Evolutionary conservation across 164 flowering plant species (phyloP), one percentile per base, ranked within the genome.

Genomic region (Euptelea pleiosperma): DNA sequence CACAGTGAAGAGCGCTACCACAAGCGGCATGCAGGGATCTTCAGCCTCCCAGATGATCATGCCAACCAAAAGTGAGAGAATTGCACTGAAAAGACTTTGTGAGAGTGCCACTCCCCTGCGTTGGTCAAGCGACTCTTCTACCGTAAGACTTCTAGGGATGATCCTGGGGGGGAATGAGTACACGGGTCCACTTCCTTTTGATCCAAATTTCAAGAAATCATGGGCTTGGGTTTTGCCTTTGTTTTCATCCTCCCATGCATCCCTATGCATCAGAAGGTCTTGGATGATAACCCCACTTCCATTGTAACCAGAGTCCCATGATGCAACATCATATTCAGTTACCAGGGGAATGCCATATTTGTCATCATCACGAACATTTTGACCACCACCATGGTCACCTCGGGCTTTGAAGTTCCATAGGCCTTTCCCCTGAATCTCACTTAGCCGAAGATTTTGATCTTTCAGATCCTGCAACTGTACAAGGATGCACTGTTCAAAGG

Each of bases 11-110:
- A 91, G 85, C 19, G 96, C 94, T 35, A 76, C 61, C 24, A 88
- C 83, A 15, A 91, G 81, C 1, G 91, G 91, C 81, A 75, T 75
- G 70, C 93, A 86, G 25, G 82, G 82, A 54, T 84, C 88, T 67
- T 79, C 67, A 9, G 94, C 89, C 77, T 83, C 72, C 90, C 87
- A 91, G 1, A 85, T 64, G 14, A 81, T 71, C 57, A 77, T 53
- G 55, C 92, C 94, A 31, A 91, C 94, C 33, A 82, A 35, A 48
- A 91, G 70, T 0, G 98, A 86, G 9, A 86, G 56, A 21, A 75
- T 22, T 7, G 84, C 80, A 51, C 94, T 83, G 64, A 86, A 91
- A 46, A 85, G 66, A 55, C 77, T 78, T 62, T 68, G 81, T 4
- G 59, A 75, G 25, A 84, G 61, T 2, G 88, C 96, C 50, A 68